Base-by-base conservation (phyloP, 805 yeast species). In the Candida lessepsii region DNA sequence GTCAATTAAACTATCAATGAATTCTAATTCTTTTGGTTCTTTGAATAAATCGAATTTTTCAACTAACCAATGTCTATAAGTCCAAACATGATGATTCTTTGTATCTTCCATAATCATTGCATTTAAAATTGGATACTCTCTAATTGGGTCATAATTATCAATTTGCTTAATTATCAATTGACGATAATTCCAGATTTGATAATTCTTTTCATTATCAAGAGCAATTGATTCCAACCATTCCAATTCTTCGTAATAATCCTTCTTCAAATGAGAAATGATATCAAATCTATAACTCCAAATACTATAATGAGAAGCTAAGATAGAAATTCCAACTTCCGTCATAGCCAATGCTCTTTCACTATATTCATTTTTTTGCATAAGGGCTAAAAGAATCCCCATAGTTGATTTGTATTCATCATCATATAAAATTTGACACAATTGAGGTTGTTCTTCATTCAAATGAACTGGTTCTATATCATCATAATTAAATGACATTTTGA, bases 61-160 rank as follows among this genome's bases (percentile, higher is more conserved):
- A 8, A 84, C 82, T 16, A 86, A 63, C 97, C 97, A 90, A 51
- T 85, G 84, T 38, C 91, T 66, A 52, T 89, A 87, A 1, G 96
- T 78, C 98, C 99, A 93, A 5, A 90, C 96, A 53, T 93, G 99
- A 60, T 93, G 95, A 65, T 93, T 93, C 56, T 93, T 93, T 4
- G 82, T 58, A 55, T 93, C 99, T 35, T 80, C 83, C 9, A 75
- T 77, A 4, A 93, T 61, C 84, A 91, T 84, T 34, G 73, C 62
- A 28, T 73, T 73, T 29, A 85, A 66, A 16, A 88, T 71, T 2
- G 86, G 83, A 37, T 71, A 70, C 56, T 93, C 98, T 26, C 81
- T 65, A 29, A 61, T 66, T 2, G 73, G 61, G 3, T 45, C 31
- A 19, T 53, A 42, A 42, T 35, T 17, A 6, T 33, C 26, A 25